A percentile compares a stretch with the other conserved stretches of the same genome.
Conservation (phyloP, 371 early-diverging fungal species). For the Zopfochytrium polystomum region DNA sequence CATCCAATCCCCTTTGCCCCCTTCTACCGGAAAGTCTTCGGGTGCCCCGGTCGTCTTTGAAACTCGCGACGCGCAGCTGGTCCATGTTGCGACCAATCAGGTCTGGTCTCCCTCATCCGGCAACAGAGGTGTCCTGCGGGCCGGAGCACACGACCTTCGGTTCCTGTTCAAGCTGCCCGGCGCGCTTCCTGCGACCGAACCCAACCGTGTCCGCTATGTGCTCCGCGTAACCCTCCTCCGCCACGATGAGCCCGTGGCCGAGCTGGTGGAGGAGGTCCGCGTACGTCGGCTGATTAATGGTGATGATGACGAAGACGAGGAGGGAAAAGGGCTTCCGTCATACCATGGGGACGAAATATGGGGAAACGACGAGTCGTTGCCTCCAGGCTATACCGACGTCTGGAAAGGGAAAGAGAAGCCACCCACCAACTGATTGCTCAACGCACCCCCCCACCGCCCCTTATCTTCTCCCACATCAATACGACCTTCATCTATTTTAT, state of each 20-base stretch:
- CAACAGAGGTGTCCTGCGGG: not conserved
- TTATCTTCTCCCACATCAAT: too few relatives aligned
- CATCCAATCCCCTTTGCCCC: not conserved
- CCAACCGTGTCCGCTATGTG: slow-evolving; percentile 18
- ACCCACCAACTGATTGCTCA: not conserved
- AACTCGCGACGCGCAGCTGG: not conserved
- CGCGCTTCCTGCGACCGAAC: slow-evolving; percentile 15
- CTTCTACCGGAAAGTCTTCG: not conserved
- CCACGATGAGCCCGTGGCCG: slow-evolving; percentile 1
- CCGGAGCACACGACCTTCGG: slow-evolving; percentile 3
- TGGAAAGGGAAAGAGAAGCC: not conserved
- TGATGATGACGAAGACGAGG: slow-evolving; percentile 4
- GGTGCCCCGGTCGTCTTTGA: not conserved
- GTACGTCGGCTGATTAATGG: slow-evolving; percentile 11
- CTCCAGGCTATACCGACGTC: not conserved
- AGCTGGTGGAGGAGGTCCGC: slow-evolving; percentile 25
- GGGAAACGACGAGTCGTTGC: not conserved
- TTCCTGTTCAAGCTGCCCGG: slow-evolving; percentile 31
- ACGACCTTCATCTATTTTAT: too few relatives aligned
- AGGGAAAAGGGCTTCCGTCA: not conserved
- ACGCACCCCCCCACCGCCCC: too few relatives aligned
- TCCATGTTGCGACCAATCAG: not conserved
- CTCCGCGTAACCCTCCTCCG: slow-evolving; percentile 8
- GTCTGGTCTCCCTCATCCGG: not conserved
- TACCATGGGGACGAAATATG: not conserved